These are phyloP conservation scores for Malassezia psittaci DNA, from an alignment of 1,284 basidiomycete genomes.

Conservation along the genomic window DNA sequence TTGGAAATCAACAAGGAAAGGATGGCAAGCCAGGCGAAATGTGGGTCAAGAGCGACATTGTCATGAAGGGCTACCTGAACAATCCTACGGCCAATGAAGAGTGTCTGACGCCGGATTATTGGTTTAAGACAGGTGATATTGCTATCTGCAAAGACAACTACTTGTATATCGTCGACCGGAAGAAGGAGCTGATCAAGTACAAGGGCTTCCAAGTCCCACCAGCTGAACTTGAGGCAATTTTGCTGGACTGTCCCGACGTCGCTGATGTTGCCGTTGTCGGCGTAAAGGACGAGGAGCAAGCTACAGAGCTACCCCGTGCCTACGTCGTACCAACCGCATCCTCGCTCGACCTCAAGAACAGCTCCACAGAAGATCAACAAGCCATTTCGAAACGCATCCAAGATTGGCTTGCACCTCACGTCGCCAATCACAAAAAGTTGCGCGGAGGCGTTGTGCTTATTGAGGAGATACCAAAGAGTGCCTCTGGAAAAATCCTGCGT, in stretches of 20 bases:
- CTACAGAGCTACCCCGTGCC: constrained; percentile 50
- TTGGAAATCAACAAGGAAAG: constrained; percentile 51
- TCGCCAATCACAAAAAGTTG: constrained; percentile 48
- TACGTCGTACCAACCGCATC: constrained; percentile 39
- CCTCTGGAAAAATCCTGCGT: constrained; percentile 43
- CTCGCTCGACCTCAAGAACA: constrained; percentile 19
- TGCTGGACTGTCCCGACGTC: constrained; percentile 22
- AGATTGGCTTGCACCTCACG: constrained; percentile 37
- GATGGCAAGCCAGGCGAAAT: constrained; percentile 63
- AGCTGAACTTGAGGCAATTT: constrained; percentile 33
- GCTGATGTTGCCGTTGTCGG: constrained; percentile 37
- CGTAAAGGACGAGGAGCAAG: constrained; percentile 22
- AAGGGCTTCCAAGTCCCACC: constrained; percentile 42
- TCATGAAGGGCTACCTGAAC: constrained; percentile 59
- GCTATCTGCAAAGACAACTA: constrained; percentile 21
- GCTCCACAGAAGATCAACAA: constrained; percentile 22
- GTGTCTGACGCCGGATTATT: constrained; percentile 54
- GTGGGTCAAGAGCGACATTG: constrained; percentile 64
- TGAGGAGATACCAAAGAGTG: constrained; percentile 37
- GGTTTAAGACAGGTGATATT: constrained; percentile 40
- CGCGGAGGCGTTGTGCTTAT: constrained; percentile 41
- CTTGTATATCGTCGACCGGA: constrained; percentile 37
- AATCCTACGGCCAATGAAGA: constrained; percentile 55
- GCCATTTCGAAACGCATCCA: constrained; percentile 35
- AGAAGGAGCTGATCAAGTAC: constrained; percentile 44